Base-by-base conservation (phyloP, 176 grass and related monocot species). In the Oryza meyeriana region DNA sequence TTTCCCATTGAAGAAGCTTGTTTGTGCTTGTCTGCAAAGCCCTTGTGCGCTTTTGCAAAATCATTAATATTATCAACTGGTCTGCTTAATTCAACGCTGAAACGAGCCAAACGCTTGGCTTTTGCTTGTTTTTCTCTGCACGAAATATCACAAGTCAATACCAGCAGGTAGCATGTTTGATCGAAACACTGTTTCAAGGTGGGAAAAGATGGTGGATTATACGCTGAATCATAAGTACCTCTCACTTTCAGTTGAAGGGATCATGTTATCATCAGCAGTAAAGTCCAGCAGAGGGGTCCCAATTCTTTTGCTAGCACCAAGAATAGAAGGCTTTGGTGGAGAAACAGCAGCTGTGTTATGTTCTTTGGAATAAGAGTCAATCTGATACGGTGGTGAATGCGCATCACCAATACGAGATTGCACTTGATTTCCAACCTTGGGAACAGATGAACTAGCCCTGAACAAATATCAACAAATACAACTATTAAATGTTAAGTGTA, bases 101-200 rank as follows among this genome's bases (percentile, higher is more conserved):
- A 98, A 76, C 92, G 95, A 76, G 92, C 88, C 67, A 93, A 74
- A 3, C 95, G 88, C 69, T 86, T 98, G 31, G 88, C 92, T 88
- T 98, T 95, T 77, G 90, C 95, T 86, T 93, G 84, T 45, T 86
- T 77, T 91, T 98, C 95, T 80, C 95, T 98, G 64, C 74, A 78
- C 27, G 11, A 84, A 78, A 87, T 35, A 22, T 74, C 72, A 61
- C 84, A 26, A 83, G 31, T 81, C 61, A 87, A 77, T 61, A 81
- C 40, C 33, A 76, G 63, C 34, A 72, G 16, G 32, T 13, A 88
- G 4, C 28, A 57, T 65, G 36, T 33, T 64, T n/a, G 11, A 66
- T 82, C 25, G 2, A 71, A 58, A 52, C 34, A 38, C 34, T 66
- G 8, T 66, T 71, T 57, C 50, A 24, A 64, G 41, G 58, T 75